Evolutionary conservation across 2,329 filamentous ascomycete genomes (phyloP).

Genomic region (Ophiostoma australiae): DNA sequence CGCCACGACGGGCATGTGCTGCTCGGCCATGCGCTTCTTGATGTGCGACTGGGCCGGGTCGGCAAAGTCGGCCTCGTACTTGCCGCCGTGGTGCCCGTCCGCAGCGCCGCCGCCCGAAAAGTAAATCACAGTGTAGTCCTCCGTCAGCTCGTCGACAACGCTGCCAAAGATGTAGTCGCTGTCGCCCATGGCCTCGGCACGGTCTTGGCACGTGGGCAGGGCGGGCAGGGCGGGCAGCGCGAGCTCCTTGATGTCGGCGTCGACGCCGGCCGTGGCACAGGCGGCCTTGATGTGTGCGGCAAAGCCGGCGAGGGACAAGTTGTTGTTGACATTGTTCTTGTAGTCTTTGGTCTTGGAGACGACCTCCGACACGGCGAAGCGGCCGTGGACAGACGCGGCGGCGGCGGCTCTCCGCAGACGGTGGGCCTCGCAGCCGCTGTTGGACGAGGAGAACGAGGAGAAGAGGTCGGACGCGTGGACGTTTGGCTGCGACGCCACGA

Average conservation of each 20-base stretch:
- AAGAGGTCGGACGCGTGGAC: constrained; percentile 65
- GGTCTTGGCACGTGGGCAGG: constrained; percentile 37
- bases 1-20: not conserved
- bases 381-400: constrained; percentile 36
- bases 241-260: constrained; percentile 39
- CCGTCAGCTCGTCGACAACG: constrained; percentile 40
- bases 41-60: constrained; percentile 65
- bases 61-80: constrained; percentile 63
- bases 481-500: constrained; percentile 72
- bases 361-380: constrained; percentile 54
- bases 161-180: constrained; percentile 51
- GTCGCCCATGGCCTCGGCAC: constrained; percentile 44
- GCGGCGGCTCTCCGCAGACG: constrained; percentile 45
- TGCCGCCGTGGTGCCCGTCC: constrained; percentile 41
- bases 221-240: constrained; percentile 40
- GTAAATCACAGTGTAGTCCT: constrained; percentile 71
- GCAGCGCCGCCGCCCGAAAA: constrained; percentile 42
- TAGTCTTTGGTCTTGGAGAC: constrained; percentile 30
- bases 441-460: constrained; percentile 33
- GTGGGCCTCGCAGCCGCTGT: constrained; percentile 45
- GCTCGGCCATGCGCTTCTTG: constrained; percentile 50
- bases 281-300: constrained; percentile 42
- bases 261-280: constrained; percentile 41
- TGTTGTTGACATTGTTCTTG: constrained; percentile 33
- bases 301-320: constrained; percentile 41